Conservation (phyloP, 495 filamentous ascomycete genomes). For the Penicillium samsonianum region DNA sequence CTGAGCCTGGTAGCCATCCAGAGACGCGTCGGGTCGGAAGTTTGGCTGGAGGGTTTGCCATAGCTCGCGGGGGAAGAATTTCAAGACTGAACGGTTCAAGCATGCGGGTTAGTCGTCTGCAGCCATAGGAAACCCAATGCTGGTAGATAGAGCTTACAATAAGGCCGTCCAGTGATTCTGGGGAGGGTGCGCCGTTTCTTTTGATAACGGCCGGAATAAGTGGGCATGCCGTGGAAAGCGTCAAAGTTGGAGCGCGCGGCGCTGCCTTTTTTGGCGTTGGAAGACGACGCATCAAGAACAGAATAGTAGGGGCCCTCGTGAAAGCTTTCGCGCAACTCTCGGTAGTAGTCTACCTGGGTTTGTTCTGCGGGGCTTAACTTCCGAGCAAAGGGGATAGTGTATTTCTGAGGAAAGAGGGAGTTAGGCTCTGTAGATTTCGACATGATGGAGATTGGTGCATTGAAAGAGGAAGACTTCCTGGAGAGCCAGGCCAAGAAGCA, state of each 20-base stretch:
- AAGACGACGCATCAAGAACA: conserved; percentile 48
- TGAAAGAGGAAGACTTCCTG: neutral
- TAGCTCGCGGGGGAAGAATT: conserved; percentile 60
- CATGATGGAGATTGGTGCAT: neutral
- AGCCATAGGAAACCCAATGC: neutral
- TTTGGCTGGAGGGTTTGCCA: conserved; percentile 52
- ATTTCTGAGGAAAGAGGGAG: conserved; percentile 32
- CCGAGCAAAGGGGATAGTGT: conserved; percentile 36
- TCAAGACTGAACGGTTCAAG: conserved; percentile 38
- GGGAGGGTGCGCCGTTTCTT: conserved; percentile 55
- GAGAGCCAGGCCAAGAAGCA: conserved; percentile 8
- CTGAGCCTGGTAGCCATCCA: conserved; percentile 34
- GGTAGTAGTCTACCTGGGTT: conserved; percentile 47
- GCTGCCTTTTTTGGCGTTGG: conserved; percentile 44
- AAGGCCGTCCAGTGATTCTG: conserved; percentile 49
- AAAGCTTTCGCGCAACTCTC: conserved; percentile 50
- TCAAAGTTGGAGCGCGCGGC: conserved; percentile 48
- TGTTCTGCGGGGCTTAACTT: conserved; percentile 37
- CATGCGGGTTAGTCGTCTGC: conserved; percentile 11
- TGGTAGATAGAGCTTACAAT: conserved; percentile 39
- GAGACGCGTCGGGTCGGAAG: conserved; percentile 39
- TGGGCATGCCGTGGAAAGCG: conserved; percentile 61
- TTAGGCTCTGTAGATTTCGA: neutral
- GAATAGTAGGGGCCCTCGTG: conserved; percentile 62
- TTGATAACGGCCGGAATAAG: conserved; percentile 57